Conservation (phyloP, 345 rosid species). For the Rhodomyrtus tomentosa region DNA sequence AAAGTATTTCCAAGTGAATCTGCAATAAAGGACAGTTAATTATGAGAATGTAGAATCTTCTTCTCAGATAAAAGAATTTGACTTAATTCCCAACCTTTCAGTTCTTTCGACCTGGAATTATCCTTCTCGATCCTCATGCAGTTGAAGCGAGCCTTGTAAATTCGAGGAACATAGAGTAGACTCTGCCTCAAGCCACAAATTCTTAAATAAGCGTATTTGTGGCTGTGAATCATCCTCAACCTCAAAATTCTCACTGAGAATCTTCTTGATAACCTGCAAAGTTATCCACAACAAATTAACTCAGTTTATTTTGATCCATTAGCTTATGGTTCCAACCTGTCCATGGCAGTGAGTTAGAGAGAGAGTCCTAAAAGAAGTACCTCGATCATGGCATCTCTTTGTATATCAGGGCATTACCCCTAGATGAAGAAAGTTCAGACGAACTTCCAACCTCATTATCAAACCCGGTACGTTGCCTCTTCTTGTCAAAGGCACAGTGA, state of each 20-base stretch:
- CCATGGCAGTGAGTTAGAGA: not conserved
- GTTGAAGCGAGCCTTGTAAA: constrained; percentile 57
- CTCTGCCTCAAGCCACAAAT: constrained; percentile 96
- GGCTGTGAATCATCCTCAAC: constrained; percentile 44
- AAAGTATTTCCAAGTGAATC: not conserved
- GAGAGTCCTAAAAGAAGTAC: constrained; percentile 10
- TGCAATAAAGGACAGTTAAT: not conserved
- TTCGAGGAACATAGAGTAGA: constrained; percentile 64
- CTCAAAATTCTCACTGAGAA: constrained; percentile 53
- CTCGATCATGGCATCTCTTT: constrained; percentile 53
- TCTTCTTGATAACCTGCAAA: constrained; percentile 64
- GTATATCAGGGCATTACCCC: constrained; percentile 14
- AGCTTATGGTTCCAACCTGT: not conserved
- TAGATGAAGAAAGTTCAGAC: not conserved
- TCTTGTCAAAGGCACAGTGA: not conserved
- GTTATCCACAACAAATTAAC: not conserved
- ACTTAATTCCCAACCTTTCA: not conserved
- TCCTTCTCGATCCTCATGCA: constrained; percentile 48
- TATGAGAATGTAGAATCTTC: not conserved
- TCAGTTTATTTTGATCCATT: not conserved
- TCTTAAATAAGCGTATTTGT: constrained; percentile 60
- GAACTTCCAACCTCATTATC: not conserved
- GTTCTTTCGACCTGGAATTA: constrained; percentile 15
- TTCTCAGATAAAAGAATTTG: not conserved
- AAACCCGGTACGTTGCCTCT: not conserved